Evolutionary conservation across 257 asterid species (phyloP).

Genomic region (Jasminum sambac): DNA sequence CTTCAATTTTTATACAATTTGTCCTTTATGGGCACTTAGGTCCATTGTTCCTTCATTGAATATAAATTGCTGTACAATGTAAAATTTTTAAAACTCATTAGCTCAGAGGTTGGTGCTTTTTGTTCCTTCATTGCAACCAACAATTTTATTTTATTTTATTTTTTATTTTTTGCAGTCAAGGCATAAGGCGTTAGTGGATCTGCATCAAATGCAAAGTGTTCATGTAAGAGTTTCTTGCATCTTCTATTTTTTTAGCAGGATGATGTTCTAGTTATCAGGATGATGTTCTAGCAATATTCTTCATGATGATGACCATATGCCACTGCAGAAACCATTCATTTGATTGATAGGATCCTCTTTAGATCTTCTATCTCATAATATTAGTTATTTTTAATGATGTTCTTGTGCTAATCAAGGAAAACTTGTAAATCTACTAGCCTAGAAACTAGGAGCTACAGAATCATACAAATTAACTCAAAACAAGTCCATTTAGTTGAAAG

Average conservation of each 20-base stretch:
- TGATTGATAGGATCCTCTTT: not conserved
- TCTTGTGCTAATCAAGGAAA: not conserved
- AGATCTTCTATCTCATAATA: not conserved
- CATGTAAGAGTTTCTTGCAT: constrained; percentile 59
- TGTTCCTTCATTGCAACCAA: constrained; percentile 13
- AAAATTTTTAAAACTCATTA: not conserved
- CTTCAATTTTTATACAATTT: not conserved
- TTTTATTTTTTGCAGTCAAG: constrained; percentile 84
- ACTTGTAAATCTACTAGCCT: not conserved
- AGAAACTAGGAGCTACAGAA: not conserved
- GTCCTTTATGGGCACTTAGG: not conserved
- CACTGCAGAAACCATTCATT: not conserved
- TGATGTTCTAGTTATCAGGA: constrained; percentile 3
- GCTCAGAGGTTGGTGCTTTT: not conserved
- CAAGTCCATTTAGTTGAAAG: too few species aligned
- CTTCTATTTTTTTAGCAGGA: constrained; percentile 19
- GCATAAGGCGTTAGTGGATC: constrained; percentile 84
- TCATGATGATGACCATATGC: constrained; percentile 11
- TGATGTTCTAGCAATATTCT: constrained; percentile 2
- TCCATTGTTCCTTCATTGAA: not conserved
- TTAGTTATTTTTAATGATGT: not conserved
- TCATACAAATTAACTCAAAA: not conserved
- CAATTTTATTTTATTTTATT: constrained; percentile 18
- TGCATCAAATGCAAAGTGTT: constrained; percentile 85
- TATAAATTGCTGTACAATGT: not conserved